Conservation (phyloP, 768 basidiomycete species). For the Suillus brevipes region DNA sequence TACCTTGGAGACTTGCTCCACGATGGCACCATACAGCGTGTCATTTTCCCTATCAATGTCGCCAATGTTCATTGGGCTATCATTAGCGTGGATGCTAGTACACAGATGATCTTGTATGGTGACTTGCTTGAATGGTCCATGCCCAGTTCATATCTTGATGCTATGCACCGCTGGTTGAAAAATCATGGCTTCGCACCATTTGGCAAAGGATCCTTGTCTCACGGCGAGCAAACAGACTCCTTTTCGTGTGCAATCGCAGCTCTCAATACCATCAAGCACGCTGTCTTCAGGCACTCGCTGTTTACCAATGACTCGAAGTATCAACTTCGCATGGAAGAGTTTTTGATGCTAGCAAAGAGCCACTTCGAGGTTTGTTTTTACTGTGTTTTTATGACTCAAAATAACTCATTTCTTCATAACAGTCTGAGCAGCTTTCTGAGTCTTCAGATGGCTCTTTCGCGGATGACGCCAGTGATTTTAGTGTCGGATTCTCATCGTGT, state of each 20-base stretch:
- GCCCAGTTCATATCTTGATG: background rate
- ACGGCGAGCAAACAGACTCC: background rate
- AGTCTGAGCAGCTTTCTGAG: background rate
- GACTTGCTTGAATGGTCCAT: background rate
- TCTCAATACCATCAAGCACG: background rate
- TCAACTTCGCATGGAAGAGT: background rate
- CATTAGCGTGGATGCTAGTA: too few relatives aligned
- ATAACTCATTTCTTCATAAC: background rate
- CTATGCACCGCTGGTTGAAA: background rate
- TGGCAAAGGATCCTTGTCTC: background rate
- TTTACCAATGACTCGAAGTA: background rate
- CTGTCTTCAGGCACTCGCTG: background rate
- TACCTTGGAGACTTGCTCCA: too few relatives aligned
- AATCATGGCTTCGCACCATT: background rate
- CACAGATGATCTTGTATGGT: background rate
- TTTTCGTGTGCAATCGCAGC: background rate
- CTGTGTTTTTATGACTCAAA: background rate
- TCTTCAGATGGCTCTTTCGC: background rate
- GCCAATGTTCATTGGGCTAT: too few relatives aligned
- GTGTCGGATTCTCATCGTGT: background rate
- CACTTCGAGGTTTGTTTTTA: background rate
- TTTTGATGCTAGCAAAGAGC: background rate
- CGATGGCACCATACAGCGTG: too few relatives aligned
- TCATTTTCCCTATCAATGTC: too few relatives aligned
- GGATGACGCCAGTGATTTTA: background rate